Evolutionary conservation across 2,329 filamentous ascomycete species (phyloP).

Genomic region (Hymenoscyphus occultus): DNA sequence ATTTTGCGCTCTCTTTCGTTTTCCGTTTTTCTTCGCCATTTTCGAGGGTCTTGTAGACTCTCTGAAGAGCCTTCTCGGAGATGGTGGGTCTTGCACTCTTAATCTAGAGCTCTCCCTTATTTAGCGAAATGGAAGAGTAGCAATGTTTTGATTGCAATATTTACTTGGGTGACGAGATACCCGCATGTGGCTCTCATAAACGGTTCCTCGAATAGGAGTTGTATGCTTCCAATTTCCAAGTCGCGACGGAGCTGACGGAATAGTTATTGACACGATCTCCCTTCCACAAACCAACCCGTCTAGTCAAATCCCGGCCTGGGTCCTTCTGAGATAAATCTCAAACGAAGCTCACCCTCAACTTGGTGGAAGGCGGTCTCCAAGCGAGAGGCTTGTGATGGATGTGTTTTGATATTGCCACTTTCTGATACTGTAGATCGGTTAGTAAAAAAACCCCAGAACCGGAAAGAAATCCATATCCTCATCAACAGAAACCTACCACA

Average conservation of each 20-base stretch:
- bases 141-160: no score
- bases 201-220: background rate
- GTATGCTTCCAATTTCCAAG: background rate
- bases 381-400: background rate
- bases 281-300: background rate
- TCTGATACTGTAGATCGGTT: background rate
- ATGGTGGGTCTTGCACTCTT: background rate
- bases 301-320: no score
- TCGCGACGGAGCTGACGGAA: background rate
- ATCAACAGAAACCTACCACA: background rate
- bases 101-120: no score
- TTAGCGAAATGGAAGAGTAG: no score
- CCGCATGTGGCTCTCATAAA: background rate
- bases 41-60: background rate
- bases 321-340: background rate
- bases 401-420: conserved; percentile 1
- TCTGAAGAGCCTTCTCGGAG: background rate
- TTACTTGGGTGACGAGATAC: no score
- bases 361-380: background rate
- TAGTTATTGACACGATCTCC: background rate
- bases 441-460: background rate
- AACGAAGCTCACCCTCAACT: background rate
- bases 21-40: conserved; percentile 8
- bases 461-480: background rate
- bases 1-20: conserved; percentile 7